These are phyloP conservation scores for Salix caprea DNA, from an alignment of 345 rosid genomes.

Conservation along the genomic window DNA sequence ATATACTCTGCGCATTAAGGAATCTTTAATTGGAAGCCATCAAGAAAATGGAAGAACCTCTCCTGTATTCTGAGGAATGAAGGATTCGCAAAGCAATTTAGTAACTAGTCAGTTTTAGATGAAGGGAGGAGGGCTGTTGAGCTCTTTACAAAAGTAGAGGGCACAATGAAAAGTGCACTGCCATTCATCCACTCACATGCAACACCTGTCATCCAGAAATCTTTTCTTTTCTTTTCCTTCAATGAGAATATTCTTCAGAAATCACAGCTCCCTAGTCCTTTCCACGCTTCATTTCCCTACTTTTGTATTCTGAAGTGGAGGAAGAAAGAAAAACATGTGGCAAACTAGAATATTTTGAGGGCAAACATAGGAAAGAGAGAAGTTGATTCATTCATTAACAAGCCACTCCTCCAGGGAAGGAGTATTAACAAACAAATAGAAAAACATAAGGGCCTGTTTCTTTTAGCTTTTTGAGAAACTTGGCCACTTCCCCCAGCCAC, in stretches of 20 bases:
- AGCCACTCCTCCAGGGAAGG: conserved; percentile 43
- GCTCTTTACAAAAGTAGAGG: not conserved
- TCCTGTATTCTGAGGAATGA: not conserved
- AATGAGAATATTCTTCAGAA: not conserved
- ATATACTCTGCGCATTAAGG: not conserved
- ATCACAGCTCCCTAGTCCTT: not conserved
- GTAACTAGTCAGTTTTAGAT: not conserved
- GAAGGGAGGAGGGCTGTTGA: not conserved
- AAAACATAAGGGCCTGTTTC: conserved; percentile 42
- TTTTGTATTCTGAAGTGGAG: not conserved
- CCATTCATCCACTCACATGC: conserved; percentile 19
- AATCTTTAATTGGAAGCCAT: conserved; percentile 4
- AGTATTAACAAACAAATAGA: conserved; percentile 40
- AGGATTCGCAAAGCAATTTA: not conserved
- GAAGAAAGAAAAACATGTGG: not conserved
- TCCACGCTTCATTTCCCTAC: not conserved
- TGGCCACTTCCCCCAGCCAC: conserved; percentile 32
- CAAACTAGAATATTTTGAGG: not conserved
- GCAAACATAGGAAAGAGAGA: not conserved
- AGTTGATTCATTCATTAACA: conserved; percentile 28
- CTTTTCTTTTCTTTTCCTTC: not conserved
- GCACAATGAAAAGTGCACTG: not conserved
- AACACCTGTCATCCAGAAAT: not conserved
- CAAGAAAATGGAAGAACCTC: not conserved
- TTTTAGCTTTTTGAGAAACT: conserved; percentile 45